phyloP scores from a whole-genome alignment of 768 basidiomycete species.

The Suillus paluster region DNA sequence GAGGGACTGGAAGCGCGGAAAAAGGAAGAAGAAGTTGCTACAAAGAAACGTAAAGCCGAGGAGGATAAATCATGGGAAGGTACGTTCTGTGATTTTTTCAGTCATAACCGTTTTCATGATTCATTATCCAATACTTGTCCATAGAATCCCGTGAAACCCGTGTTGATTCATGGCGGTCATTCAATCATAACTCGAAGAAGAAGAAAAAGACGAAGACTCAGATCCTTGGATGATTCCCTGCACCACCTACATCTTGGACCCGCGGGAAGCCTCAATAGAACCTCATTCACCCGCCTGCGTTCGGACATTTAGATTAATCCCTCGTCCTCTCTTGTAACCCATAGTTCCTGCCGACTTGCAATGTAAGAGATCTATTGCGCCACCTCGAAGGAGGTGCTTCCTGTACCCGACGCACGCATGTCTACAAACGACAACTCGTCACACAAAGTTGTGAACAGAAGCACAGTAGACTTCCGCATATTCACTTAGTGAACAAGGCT shows the following conservation, averaged over 20 bases:
- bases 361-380: neutral
- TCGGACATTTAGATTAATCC: neutral
- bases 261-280: neutral
- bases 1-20: conserved; percentile 92
- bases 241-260: neutral
- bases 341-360: neutral
- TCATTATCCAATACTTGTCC: conserved; percentile 1
- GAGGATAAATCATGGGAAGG: conserved; percentile 93
- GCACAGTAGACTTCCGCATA: neutral
- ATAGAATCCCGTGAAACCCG: conserved; percentile 62
- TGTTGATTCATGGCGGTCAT: conserved; percentile 84
- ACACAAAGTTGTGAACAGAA: neutral
- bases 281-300: neutral
- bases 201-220: conserved; percentile 79
- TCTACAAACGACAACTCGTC: too few relatives aligned
- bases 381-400: neutral
- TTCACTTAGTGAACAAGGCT: neutral
- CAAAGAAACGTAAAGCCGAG: conserved; percentile 85
- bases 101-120: neutral
- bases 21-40: conserved; percentile 82
- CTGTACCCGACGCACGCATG: neutral
- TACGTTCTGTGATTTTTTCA: conserved; percentile 32
- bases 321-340: neutral
- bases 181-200: conserved; percentile 69
- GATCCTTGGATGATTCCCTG: conserved; percentile 60